These are phyloP conservation scores for Fusarium sublunatum DNA, from an alignment of 2,329 filamentous ascomycete species.

Conservation along the genomic window DNA sequence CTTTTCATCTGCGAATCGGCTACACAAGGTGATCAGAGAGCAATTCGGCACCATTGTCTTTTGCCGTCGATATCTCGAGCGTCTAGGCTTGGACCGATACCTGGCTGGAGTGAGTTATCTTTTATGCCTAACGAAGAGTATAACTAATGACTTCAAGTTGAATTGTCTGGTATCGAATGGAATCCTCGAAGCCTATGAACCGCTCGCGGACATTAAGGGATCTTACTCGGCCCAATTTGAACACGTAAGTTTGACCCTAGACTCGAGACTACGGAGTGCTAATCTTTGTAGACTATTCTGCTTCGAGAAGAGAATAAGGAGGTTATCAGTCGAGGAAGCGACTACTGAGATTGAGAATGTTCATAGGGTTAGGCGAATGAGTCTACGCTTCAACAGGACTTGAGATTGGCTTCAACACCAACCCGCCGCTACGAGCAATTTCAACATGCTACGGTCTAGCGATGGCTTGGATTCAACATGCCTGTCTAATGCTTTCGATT, in stretches of 20 bases:
- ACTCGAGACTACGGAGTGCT: neutral
- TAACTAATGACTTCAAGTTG: constrained; percentile 55
- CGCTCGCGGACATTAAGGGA: constrained; percentile 67
- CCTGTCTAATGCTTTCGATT: constrained; percentile 21
- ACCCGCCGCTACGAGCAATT: neutral
- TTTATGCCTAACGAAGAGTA: fast-evolving
- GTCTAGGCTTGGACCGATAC: constrained; percentile 70
- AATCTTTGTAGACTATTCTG: constrained; percentile 57
- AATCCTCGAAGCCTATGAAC: constrained; percentile 66
- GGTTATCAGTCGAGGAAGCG: constrained; percentile 63
- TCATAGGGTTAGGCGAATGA: neutral
- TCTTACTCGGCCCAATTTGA: constrained; percentile 75
- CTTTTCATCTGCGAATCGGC: constrained; percentile 64
- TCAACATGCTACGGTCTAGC: constrained; percentile 25
- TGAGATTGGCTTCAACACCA: constrained; percentile 21
- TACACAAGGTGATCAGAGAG: constrained; percentile 69
- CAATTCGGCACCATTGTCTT: constrained; percentile 73
- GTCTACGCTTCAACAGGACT: constrained; percentile 24
- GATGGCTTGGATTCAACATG: constrained; percentile 26
- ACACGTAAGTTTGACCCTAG: constrained; percentile 52
- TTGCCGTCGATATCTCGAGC: constrained; percentile 70
- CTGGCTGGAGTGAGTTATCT: constrained; percentile 61
- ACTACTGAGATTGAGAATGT: constrained; percentile 55
- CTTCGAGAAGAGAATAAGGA: constrained; percentile 60
- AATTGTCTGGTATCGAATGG: constrained; percentile 67